Base-by-base conservation (phyloP, 2,329 filamentous ascomycete genomes). In the Phaeosphaeria sp. region DNA sequence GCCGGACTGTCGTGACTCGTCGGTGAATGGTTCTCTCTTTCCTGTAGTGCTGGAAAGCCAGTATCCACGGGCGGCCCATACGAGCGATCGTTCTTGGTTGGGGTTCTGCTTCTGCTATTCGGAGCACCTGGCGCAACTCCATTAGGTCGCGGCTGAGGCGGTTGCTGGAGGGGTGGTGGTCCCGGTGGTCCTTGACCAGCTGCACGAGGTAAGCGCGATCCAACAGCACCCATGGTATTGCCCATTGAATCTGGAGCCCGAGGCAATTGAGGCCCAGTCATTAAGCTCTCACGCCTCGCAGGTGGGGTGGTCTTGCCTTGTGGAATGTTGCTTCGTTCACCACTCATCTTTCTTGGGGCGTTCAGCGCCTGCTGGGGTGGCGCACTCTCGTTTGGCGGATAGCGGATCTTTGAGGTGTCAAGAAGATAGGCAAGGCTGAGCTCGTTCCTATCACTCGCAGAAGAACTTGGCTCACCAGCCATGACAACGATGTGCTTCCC, bases 391-490 rank as follows among this genome's bases (percentile, higher is more conserved):
- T 91, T 94, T 1, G 80, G 77, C 5, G 95, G 95, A 77, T 99
- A 99, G 63, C 95, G 87, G 66, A 99, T 99, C 79, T 99, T 99
- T 48, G 87, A 89, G 8, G 95, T 99, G 77, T 99, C 95, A 60
- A 99, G 83, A 63, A 97, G 86, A 77, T 98, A 99, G 36, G 92
- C 90, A 70, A 96, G 86, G 57, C 91, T 92, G 51, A 99, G 83
- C 74, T 99, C 95, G 60, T 89, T 89, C 30, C 91, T 87, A 69
- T 95, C 88, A 48, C 90, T 87, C 0, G 91, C 87, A 25, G 92
- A 90, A 17, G 93, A 93, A 76, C 93, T 98, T 15, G 95, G 95
- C 77, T 99, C 96, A 63, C 95, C 95, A 39, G 92, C 96, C 30
- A 98, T 83, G 42, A 98, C 92, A 48, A 98, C 89, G 61, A 99